A percentile compares a stretch with the other conserved stretches of the same genome.
phyloP scores from a whole-genome alignment of 2,329 filamentous ascomycete genomes.

The Aspergillus novofumigatus region DNA sequence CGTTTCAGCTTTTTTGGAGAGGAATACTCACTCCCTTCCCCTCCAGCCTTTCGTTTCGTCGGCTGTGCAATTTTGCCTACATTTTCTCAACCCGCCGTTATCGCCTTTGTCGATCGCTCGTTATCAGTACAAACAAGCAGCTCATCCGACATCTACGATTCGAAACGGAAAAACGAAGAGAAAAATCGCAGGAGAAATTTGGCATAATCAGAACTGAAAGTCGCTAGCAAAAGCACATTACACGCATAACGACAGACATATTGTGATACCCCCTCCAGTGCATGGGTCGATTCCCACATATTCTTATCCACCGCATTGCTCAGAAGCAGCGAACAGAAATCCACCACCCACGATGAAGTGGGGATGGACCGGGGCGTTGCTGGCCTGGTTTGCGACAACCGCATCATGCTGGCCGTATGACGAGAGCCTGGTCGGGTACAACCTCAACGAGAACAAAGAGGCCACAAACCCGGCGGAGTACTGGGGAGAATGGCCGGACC shows the following conservation, averaged over 20 bases:
- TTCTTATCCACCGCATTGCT: neutral
- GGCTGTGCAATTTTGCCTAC: neutral
- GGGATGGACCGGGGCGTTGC: conserved; percentile 16
- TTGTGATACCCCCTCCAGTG: neutral
- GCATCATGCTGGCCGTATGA: conserved; percentile 42
- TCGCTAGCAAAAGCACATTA: neutral
- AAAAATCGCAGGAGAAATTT: neutral
- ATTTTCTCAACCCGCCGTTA: neutral
- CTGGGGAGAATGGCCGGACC: conserved; percentile 51
- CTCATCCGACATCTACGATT: neutral
- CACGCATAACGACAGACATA: neutral
- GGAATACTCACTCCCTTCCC: neutral
- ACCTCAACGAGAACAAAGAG: conserved; percentile 56
- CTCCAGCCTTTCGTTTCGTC: neutral
- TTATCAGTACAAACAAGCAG: neutral
- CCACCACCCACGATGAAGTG: conserved; percentile 22
- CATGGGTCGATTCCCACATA: neutral
- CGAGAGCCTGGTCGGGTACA: conserved; percentile 48
- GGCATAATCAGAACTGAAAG: neutral
- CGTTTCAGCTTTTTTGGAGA: neutral
- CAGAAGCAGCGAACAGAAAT: neutral
- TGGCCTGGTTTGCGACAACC: conserved; percentile 21
- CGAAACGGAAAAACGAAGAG: neutral
- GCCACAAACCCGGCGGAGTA: conserved; percentile 55
- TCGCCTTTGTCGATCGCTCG: neutral